Base-by-base conservation (phyloP, 192 early-diverging fungal genomes). In the Coemansia sp. region DNA sequence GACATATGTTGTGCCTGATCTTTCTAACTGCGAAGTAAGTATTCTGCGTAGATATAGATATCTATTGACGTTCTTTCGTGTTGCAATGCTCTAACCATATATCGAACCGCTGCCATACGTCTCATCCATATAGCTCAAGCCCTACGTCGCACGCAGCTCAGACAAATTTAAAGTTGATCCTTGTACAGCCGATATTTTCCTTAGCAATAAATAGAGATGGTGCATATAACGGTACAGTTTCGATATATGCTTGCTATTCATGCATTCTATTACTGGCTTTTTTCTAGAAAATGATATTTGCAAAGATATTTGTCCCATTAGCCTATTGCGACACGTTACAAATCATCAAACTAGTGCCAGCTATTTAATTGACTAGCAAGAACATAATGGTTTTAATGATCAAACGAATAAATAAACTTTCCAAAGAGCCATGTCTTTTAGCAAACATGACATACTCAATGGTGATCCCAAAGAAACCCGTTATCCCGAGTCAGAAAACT, bases 1-100 rank as follows among this genome's bases (percentile, higher is more conserved):
- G 46, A 84, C 82, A 18, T 84, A 76, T 64, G 82, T 80, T 26
- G 77, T 84, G n/a, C 82, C 82, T 40, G 73, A 80, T 52, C 56
- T 84, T 61, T 11, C 67, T 2, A 58, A 22, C 52, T 84, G 76
- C 66, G 74, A 84, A 60, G 74, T 76, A 76, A 63, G 69, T 41
- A 52, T 7, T 36, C 19, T 12, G 32, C 22, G 22, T 4, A 16
- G 41, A 41, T 7, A 3, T 26, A 5, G 37, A 26, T 22, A 6
- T 37, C 18, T 6, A 1, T 61, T n/a, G n/a, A 18, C 21, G 8
- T 37, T 21, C 4, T 12, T 46, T 47, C 2, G 8, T 3, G 40
- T 11, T 5, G 32, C 39, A 2, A 45, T 18, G 43, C 8, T 45
- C 11, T 51, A 41, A 43, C 40, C 37, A 9, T 18, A 37, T 57